These are phyloP conservation scores for Pulveroboletus sp. DNA, from an alignment of 768 basidiomycete species.

Conservation along the genomic window DNA sequence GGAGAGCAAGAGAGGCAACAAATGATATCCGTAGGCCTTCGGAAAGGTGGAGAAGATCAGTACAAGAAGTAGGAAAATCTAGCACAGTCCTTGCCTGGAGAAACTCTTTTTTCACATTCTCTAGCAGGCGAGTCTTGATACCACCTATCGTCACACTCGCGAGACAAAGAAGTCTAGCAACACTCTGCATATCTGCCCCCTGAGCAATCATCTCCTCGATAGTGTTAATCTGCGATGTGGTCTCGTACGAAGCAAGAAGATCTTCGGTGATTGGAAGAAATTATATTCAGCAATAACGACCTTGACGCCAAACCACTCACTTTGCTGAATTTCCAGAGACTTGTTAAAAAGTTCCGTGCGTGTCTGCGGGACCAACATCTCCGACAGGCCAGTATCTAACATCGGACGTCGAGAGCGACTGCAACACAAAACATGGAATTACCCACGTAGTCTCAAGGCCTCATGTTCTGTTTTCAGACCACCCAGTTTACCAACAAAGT, in stretches of 20 bases:
- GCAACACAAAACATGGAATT: not conserved
- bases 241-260: slow-evolving; percentile 89
- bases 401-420: slow-evolving; percentile 2
- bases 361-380: slow-evolving; percentile 81
- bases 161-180: slow-evolving; percentile 79
- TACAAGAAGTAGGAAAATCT: not conserved
- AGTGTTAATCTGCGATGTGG: slow-evolving; percentile 68
- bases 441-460: slow-evolving; percentile 79
- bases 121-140: slow-evolving; percentile 80
- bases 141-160: slow-evolving; percentile 81
- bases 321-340: slow-evolving; percentile 93
- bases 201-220: slow-evolving; percentile 91
- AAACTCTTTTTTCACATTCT: slow-evolving; percentile 87
- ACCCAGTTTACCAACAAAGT: slow-evolving; percentile 93
- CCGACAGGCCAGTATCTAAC: slow-evolving; percentile 90
- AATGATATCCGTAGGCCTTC: slow-evolving; percentile 73
- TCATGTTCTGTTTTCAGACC: slow-evolving; percentile 92
- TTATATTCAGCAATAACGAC: slow-evolving; percentile 5
- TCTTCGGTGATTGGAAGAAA: slow-evolving; percentile 43
- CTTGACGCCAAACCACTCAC: slow-evolving; percentile 38
- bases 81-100: slow-evolving; percentile 54
- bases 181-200: slow-evolving; percentile 73
- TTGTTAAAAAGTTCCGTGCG: slow-evolving; percentile 85
- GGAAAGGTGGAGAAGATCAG: slow-evolving; percentile 16
- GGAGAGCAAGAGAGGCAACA: slow-evolving; percentile 63